phyloP scores from a whole-genome alignment of 2,329 filamentous ascomycete genomes.

The Thelonectria rubi region DNA sequence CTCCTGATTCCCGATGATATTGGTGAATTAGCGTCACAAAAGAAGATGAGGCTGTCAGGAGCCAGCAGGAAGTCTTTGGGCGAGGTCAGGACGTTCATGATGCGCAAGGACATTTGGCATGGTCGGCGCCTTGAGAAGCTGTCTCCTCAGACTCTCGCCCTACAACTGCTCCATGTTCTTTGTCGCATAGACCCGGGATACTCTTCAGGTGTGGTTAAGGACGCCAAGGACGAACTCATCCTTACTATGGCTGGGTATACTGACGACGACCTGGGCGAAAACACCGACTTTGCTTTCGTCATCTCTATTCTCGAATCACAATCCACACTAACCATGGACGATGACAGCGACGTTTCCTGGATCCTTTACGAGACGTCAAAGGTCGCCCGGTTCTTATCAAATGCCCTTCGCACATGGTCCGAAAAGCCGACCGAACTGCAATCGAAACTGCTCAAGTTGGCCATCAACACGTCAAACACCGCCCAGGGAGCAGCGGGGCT shows the following conservation, averaged over 20 bases:
- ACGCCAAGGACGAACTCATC: conserved; percentile 42
- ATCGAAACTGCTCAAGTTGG: conserved; percentile 61
- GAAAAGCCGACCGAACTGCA: conserved; percentile 40
- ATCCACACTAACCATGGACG: conserved; percentile 42
- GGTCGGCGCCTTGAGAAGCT: conserved; percentile 58
- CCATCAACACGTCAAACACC: conserved; percentile 88
- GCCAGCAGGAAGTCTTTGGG: conserved; percentile 65
- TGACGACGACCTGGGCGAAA: conserved; percentile 25
- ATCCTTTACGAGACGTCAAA: conserved; percentile 42
- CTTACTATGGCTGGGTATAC: conserved; percentile 38
- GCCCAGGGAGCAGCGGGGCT: conserved; percentile 77
- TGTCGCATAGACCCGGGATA: conserved; percentile 43
- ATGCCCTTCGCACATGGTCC: conserved; percentile 45
- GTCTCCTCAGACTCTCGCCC: conserved; percentile 69
- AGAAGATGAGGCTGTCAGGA: conserved; percentile 74
- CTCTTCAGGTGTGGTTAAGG: conserved; percentile 43
- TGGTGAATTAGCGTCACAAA: conserved; percentile 67
- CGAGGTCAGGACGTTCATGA: conserved; percentile 62
- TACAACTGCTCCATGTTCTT: conserved; percentile 67
- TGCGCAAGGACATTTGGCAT: conserved; percentile 68
- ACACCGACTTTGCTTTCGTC: conserved; percentile 55
- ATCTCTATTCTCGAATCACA: conserved; percentile 51
- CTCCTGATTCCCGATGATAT: conserved; percentile 66
- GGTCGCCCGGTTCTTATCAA: conserved; percentile 44
- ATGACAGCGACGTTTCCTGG: conserved; percentile 35